Evolutionary conservation across 2,329 filamentous ascomycete genomes (phyloP).

Genomic region (Stachybotrys chlorohalonatus): DNA sequence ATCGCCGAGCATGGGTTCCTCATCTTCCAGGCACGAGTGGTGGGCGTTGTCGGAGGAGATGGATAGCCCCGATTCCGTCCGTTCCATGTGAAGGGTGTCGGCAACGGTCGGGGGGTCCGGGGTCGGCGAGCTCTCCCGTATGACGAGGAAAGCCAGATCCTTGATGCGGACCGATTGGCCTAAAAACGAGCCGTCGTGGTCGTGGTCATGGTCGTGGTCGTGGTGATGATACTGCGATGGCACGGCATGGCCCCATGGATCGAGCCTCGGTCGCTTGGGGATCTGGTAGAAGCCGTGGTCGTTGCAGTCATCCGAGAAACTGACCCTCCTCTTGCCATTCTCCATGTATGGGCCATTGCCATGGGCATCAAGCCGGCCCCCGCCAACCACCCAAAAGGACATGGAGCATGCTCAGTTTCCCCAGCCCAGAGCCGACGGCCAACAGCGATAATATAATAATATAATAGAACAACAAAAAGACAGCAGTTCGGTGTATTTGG

Average conservation of each 20-base stretch:
- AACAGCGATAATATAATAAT: not conserved
- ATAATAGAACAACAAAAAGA: not conserved
- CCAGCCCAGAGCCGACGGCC: not conserved
- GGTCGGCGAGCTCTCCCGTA: constrained; percentile 22
- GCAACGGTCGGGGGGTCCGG: constrained; percentile 10
- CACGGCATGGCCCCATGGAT: not conserved
- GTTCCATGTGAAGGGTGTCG: constrained; percentile 28
- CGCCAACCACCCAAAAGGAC: constrained; percentile 29
- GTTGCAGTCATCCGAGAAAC: constrained; percentile 21
- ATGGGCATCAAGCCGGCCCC: constrained; percentile 16
- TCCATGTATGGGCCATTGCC: constrained; percentile 17
- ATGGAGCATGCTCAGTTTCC: constrained; percentile 25
- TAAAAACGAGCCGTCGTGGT: constrained; percentile 4
- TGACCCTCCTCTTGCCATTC: constrained; percentile 29
- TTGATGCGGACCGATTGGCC: constrained; percentile 19
- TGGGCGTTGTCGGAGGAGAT: constrained; percentile 32
- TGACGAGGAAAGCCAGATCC: constrained; percentile 27
- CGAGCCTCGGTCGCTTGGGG: constrained; percentile 14
- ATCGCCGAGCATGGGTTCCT: constrained; percentile 33
- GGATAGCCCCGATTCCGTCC: constrained; percentile 39
- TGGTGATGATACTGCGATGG: constrained; percentile 4
- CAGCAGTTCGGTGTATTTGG: not conserved
- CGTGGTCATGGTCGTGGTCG: constrained; percentile 5
- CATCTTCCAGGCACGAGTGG: constrained; percentile 14
- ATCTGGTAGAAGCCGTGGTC: constrained; percentile 10